Conservation (phyloP, 2,329 filamentous ascomycete genomes). For the Arthrobotrys sphaeroides region DNA sequence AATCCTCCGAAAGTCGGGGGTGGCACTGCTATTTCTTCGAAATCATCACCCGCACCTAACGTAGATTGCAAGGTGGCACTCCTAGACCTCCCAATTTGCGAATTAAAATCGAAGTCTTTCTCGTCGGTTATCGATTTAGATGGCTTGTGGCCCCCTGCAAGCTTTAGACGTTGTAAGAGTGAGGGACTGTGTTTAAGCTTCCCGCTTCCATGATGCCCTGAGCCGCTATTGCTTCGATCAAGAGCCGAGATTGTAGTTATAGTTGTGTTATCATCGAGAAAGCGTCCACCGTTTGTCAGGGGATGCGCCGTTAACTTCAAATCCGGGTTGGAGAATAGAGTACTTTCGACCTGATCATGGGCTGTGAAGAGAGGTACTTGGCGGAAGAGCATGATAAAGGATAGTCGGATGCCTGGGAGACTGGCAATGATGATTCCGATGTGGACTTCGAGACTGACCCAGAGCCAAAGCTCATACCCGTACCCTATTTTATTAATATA, state of each 20-base stretch:
- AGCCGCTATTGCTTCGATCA: background rate
- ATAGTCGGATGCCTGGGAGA: conserved; percentile 41
- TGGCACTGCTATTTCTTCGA: conserved; percentile 47
- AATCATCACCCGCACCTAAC: conserved; percentile 32
- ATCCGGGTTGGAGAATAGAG: conserved; percentile 38
- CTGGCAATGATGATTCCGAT: conserved; percentile 51
- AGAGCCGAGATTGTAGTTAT: conserved; percentile 30
- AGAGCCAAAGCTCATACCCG: conserved; percentile 48
- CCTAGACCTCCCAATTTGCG: conserved; percentile 8
- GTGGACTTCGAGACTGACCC: conserved; percentile 49
- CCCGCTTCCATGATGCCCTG: background rate
- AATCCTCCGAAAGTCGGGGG: conserved; percentile 39
- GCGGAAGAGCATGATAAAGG: conserved; percentile 32
- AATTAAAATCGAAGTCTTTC: conserved; percentile 36
- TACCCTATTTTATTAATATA: conserved; percentile 33
- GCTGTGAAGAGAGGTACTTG: conserved; percentile 41
- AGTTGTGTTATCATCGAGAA: conserved; percentile 33
- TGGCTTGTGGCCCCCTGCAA: conserved; percentile 6
- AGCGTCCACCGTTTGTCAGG: background rate
- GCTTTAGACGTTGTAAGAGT: conserved; percentile 26
- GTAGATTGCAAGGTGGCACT: conserved; percentile 24
- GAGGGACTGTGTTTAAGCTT: background rate
- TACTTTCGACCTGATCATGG: conserved; percentile 37
- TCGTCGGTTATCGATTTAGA: conserved; percentile 7
- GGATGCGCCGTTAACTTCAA: conserved; percentile 17